A percentile compares a stretch with the other conserved stretches of the same genome.
These are phyloP conservation scores for Styphnolobium japonicum DNA, from an alignment of 306 rosid genomes.

Conservation along the genomic window DNA sequence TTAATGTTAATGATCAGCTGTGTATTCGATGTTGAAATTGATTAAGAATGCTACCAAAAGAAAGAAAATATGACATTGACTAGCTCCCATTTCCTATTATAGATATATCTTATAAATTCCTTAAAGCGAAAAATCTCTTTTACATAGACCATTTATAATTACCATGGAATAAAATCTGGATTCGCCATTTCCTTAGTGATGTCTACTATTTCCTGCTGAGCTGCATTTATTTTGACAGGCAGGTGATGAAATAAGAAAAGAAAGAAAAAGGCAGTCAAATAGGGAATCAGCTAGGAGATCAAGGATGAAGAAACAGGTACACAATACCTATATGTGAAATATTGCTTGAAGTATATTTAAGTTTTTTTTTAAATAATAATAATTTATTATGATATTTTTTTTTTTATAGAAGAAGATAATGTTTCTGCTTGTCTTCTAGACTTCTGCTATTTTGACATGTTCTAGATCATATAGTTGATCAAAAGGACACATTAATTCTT, in stretches of 20 bases:
- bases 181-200: neutral
- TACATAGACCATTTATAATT: neutral
- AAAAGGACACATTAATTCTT: neutral
- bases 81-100: neutral
- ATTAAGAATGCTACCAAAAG: neutral
- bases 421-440: neutral
- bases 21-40: neutral
- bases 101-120: neutral
- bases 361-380: neutral
- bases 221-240: conserved; percentile 37
- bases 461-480: neutral
- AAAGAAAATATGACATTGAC: neutral
- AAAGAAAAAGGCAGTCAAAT: conserved; percentile 33
- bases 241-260: conserved; percentile 21
- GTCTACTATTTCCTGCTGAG: neutral
- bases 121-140: neutral
- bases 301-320: conserved; percentile 43
- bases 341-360: neutral
- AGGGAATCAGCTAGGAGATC: conserved; percentile 34
- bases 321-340: neutral
- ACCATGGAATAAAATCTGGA: neutral
- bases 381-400: neutral
- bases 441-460: neutral
- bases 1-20: neutral
- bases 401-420: neutral